A percentile compares a stretch with the other conserved stretches of the same genome.
These are phyloP conservation scores for Colletotrichum cuscutae DNA, from an alignment of 2,329 filamentous ascomycete species.

Conservation along the genomic window DNA sequence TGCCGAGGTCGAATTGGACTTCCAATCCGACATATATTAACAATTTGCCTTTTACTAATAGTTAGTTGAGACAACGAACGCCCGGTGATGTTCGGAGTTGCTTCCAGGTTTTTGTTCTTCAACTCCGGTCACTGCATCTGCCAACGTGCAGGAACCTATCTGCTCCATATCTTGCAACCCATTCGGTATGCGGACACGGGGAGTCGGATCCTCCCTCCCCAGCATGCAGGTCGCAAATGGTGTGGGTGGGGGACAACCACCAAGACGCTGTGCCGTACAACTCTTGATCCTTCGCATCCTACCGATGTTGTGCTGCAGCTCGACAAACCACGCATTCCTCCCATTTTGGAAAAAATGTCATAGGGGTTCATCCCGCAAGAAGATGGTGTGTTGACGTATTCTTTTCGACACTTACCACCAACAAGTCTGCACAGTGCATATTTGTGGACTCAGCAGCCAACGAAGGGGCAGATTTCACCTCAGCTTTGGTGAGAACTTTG, in stretches of 20 bases:
- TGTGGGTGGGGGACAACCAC: conserved; percentile 17
- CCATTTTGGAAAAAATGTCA: neutral
- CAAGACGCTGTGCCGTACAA: conserved; percentile 16
- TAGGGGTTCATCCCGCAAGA: neutral
- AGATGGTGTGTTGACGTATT: neutral
- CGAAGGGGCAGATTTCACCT: neutral
- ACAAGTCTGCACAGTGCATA: neutral
- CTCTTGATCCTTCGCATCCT: conserved; percentile 28
- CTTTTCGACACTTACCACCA: neutral
- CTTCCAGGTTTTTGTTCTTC: neutral
- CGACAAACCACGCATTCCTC: neutral
- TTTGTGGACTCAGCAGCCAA: neutral
- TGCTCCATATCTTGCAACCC: neutral
- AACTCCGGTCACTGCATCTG: neutral
- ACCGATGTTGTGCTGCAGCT: conserved; percentile 13
- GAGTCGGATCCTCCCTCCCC: neutral
- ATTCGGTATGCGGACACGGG: neutral
- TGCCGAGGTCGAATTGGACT: too few species aligned
- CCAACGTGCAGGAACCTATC: neutral
- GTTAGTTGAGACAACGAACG: neutral
- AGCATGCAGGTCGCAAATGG: conserved; percentile 8
- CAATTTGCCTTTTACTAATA: neutral
- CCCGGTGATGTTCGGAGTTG: neutral
- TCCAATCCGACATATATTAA: too few species aligned
- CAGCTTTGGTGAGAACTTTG: neutral